A percentile compares a stretch with the other conserved stretches of the same genome.
Conservation (phyloP, 2,329 filamentous ascomycete species). For the Colletotrichum paranaense region DNA sequence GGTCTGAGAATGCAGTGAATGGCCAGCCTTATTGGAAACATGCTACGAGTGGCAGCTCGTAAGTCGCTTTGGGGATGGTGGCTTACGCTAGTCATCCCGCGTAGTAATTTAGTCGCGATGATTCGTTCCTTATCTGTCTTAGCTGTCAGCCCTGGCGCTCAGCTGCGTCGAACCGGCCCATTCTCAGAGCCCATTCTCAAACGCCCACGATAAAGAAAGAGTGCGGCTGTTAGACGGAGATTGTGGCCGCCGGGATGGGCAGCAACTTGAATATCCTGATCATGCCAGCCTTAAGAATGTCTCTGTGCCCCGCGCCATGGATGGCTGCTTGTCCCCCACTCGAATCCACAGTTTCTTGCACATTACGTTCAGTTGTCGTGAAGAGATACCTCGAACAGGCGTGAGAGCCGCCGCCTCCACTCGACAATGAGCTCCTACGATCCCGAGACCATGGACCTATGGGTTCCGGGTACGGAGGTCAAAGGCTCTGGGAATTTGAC, state of each 20-base stretch:
- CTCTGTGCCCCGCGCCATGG: neutral
- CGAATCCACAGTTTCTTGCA: neutral
- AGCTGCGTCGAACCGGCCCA: slow-evolving; percentile 5
- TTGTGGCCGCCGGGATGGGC: neutral
- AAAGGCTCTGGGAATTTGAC: slow-evolving; percentile 7
- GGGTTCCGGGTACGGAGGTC: slow-evolving; percentile 24
- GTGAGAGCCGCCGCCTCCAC: neutral
- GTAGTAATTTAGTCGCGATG: neutral
- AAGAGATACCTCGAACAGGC: neutral
- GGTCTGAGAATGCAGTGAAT: neutral
- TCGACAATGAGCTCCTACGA: neutral
- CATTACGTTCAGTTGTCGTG: neutral
- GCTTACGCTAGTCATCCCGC: slow-evolving; percentile 6
- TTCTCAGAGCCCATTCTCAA: neutral
- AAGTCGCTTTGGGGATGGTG: slow-evolving; percentile 1
- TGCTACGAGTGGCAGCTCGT: neutral
- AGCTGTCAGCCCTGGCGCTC: slow-evolving; percentile 24
- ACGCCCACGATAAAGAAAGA: neutral
- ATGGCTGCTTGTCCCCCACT: neutral
- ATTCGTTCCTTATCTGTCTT: slow-evolving; percentile 10
- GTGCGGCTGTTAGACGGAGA: slow-evolving; percentile 5
- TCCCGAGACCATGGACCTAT: neutral
- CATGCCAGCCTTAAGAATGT: slow-evolving; percentile 1
- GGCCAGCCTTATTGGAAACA: slow-evolving; percentile 10
- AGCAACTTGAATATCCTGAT: neutral